Percentiles rank a stretch among this genome's conserved stretches.
Conservation (phyloP, 2,329 filamentous ascomycete genomes). For the Chaetothyriales sp. region DNA sequence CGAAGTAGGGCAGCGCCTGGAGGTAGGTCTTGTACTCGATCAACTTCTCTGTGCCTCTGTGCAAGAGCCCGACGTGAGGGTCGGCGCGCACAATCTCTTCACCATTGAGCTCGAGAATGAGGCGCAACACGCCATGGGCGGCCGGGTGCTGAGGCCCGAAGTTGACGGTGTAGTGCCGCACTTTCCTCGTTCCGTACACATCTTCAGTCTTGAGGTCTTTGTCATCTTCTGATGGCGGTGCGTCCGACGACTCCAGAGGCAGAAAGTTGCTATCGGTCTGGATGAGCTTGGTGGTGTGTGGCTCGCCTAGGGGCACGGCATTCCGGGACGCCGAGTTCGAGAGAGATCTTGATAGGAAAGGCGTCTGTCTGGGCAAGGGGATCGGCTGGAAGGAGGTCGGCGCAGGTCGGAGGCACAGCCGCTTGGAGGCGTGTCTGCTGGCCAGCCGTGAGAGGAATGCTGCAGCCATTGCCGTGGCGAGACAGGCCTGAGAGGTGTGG, state of each 20-base stretch:
- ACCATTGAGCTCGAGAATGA: conserved; percentile 95
- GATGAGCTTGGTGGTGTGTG: conserved; percentile 36
- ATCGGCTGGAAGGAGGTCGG: conserved; percentile 23
- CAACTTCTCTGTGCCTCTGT: conserved; percentile 96
- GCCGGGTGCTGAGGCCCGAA: conserved; percentile 98
- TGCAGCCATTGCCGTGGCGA: conserved; percentile 40
- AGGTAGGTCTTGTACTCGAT: conserved; percentile 99
- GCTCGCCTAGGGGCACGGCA: conserved; percentile 3
- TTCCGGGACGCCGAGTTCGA: neutral
- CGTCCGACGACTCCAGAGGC: conserved; percentile 18
- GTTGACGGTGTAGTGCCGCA: conserved; percentile 98
- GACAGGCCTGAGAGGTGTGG: conserved; percentile 11
- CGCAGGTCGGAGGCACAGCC: conserved; percentile 38
- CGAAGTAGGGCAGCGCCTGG: conserved; percentile 95
- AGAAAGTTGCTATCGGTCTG: conserved; percentile 43
- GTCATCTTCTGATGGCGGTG: conserved; percentile 25
- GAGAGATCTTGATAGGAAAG: conserved; percentile 16
- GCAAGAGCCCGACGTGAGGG: conserved; percentile 88
- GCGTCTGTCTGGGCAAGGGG: conserved; percentile 6
- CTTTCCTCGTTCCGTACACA: conserved; percentile 54
- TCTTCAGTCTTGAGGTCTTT: conserved; percentile 30
- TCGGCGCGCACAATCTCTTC: conserved; percentile 95
- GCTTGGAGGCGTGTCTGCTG: conserved; percentile 41
- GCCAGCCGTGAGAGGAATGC: conserved; percentile 42
- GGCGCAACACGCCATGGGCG: conserved; percentile 88